Evolutionary conservation across 768 basidiomycete species (phyloP).

Genomic region (Leccinum broughii): DNA sequence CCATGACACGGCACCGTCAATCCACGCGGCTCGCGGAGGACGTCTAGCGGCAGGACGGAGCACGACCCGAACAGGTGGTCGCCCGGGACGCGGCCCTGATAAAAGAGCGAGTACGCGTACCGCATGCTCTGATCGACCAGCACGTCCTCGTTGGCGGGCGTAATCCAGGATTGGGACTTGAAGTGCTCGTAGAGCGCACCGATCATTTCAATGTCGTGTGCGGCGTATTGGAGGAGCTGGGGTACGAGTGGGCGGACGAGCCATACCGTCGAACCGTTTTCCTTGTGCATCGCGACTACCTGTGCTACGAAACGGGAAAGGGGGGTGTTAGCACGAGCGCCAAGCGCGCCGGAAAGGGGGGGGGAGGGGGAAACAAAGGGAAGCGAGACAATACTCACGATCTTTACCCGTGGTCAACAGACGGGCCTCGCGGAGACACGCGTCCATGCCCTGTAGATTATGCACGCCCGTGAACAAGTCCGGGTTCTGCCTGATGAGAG

Average conservation of each 20-base stretch:
- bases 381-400: slow-evolving; percentile 25
- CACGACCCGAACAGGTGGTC: slow-evolving; percentile 28
- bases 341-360: no score
- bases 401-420: slow-evolving; percentile 33
- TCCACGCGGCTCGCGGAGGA: slow-evolving; percentile 28
- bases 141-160: slow-evolving; percentile 5
- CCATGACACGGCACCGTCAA: slow-evolving; percentile 26
- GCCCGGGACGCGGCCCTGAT: slow-evolving; percentile 29
- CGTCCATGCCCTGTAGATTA: slow-evolving; percentile 37
- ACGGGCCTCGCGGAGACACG: slow-evolving; percentile 29
- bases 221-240: slow-evolving; percentile 41
- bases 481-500: slow-evolving; percentile 25
- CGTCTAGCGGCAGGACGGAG: slow-evolving; percentile 28
- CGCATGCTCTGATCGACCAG: slow-evolving; percentile 31
- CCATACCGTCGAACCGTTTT: slow-evolving; percentile 34
- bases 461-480: slow-evolving; percentile 35
- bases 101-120: slow-evolving; percentile 28
- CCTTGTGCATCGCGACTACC: slow-evolving; percentile 40
- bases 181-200: slow-evolving; percentile 38
- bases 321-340: not conserved
- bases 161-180: slow-evolving; percentile 25
- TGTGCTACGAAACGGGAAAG: slow-evolving; percentile 22
- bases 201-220: slow-evolving; percentile 43
- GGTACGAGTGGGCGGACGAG: slow-evolving; percentile 36
- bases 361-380: not conserved